phyloP scores from a whole-genome alignment of 345 rosid species.

The Gossypium thurberi region DNA sequence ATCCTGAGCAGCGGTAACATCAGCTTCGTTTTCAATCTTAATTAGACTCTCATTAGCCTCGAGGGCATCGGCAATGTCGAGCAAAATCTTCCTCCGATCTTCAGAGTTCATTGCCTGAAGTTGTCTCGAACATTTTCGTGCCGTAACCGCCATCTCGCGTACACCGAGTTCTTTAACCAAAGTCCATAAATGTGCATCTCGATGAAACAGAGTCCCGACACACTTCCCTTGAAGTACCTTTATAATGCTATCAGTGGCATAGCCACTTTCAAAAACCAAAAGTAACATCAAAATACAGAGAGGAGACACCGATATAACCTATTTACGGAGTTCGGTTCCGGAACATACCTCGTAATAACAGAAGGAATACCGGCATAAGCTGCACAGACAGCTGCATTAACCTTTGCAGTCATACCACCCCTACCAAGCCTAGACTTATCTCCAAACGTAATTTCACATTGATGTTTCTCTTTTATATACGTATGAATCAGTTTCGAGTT shows the following conservation, averaged over 20 bases:
- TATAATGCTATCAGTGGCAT: slow-evolving; percentile 34
- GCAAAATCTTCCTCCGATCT: slow-evolving; percentile 41
- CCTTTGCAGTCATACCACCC: slow-evolving; percentile 82
- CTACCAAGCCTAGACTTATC: slow-evolving; percentile 75
- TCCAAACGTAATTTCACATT: slow-evolving; percentile 58
- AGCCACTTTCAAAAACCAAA: slow-evolving; percentile 33
- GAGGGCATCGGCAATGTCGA: slow-evolving; percentile 40
- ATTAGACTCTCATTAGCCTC: slow-evolving; percentile 43
- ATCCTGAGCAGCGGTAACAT: slow-evolving; percentile 35
- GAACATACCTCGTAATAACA: slow-evolving; percentile 58
- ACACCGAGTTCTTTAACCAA: slow-evolving; percentile 29
- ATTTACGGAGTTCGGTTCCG: background rate
- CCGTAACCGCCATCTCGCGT: slow-evolving; percentile 46
- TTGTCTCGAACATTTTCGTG: slow-evolving; percentile 45
- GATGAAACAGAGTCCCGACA: slow-evolving; percentile 46
- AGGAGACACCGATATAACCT: background rate
- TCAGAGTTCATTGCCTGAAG: slow-evolving; percentile 40
- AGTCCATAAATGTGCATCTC: slow-evolving; percentile 38
- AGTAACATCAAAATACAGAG: background rate
- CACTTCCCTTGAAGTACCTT: slow-evolving; percentile 46
- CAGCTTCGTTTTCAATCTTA: slow-evolving; percentile 45
- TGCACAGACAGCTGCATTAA: slow-evolving; percentile 59
- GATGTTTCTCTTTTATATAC: slow-evolving; percentile 52
- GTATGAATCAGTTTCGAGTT: slow-evolving; percentile 57
- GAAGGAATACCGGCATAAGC: slow-evolving; percentile 63